Conservation (phyloP, 2,329 filamentous ascomycete species). For the Xylaria sp. region DNA sequence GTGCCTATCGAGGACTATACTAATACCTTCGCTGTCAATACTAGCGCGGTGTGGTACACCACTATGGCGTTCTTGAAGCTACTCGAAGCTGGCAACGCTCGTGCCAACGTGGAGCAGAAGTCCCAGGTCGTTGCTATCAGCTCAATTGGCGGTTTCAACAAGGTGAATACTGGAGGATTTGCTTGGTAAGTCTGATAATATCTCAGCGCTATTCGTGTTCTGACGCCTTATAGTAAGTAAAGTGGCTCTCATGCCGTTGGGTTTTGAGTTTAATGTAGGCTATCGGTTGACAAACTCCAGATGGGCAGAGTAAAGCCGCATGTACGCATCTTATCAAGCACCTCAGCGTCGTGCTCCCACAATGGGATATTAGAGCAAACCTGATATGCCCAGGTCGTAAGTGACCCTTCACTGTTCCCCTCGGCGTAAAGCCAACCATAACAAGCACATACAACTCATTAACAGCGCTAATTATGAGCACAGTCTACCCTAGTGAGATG, state of each 20-base stretch:
- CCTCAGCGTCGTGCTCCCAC: slow-evolving; percentile 72
- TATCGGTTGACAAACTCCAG: slow-evolving; percentile 23
- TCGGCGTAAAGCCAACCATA: neutral
- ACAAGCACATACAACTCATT: neutral
- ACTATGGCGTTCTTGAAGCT: slow-evolving; percentile 76
- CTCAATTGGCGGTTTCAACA: slow-evolving; percentile 79
- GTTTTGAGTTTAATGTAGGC: neutral
- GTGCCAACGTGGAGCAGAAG: slow-evolving; percentile 63
- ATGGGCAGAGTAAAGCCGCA: slow-evolving; percentile 81
- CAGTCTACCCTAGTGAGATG: slow-evolving; percentile 71
- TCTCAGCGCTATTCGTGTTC: neutral
- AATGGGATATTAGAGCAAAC: slow-evolving; percentile 66
- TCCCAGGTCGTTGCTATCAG: slow-evolving; percentile 76
- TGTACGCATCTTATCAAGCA: slow-evolving; percentile 78
- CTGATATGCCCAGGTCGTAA: slow-evolving; percentile 59
- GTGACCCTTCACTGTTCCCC: slow-evolving; percentile 39
- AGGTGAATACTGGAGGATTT: slow-evolving; percentile 77
- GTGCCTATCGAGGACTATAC: slow-evolving; percentile 72
- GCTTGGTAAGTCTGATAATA: slow-evolving; percentile 55
- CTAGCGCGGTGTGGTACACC: slow-evolving; percentile 77
- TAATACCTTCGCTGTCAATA: slow-evolving; percentile 75
- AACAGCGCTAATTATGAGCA: slow-evolving; percentile 13
- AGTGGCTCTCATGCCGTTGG: neutral
- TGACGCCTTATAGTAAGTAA: slow-evolving; percentile 32
- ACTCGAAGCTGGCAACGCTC: slow-evolving; percentile 71